phyloP scores from a whole-genome alignment of 2,329 filamentous ascomycete genomes.

The Boeremia exigua region DNA sequence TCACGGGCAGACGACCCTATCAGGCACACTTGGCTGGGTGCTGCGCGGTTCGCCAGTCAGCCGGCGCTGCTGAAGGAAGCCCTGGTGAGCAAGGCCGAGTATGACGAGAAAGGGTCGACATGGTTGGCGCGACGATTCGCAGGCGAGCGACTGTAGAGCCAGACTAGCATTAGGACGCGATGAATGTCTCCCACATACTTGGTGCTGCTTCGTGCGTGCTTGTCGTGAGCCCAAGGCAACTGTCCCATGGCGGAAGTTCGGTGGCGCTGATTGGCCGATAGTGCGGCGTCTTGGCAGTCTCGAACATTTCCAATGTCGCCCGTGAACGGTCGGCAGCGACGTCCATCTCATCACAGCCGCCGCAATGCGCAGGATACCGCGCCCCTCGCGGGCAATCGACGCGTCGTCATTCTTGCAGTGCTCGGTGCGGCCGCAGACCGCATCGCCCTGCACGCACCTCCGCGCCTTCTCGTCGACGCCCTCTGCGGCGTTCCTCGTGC shows the following conservation, averaged over 20 bases:
- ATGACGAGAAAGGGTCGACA: conserved; percentile 78
- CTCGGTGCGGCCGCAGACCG: conserved; percentile 22
- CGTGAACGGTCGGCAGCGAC: conserved; percentile 11
- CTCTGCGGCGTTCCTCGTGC: conserved; percentile 29
- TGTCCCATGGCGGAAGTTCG: conserved; percentile 3
- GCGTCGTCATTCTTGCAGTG: conserved; percentile 20
- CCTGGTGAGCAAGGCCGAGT: conserved; percentile 85
- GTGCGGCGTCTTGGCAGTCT: conserved; percentile 25
- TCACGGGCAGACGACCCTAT: conserved; percentile 74
- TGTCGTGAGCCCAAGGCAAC: no score
- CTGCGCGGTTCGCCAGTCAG: conserved; percentile 76
- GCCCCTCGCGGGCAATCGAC: conserved; percentile 43
- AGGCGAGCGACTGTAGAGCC: conserved; percentile 14
- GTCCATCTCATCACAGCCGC: conserved; percentile 30
- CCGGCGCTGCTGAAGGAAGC: conserved; percentile 67
- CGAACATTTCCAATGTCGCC: conserved; percentile 21
- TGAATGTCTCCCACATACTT: neutral
- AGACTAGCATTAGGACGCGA: neutral
- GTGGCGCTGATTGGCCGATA: conserved; percentile 26
- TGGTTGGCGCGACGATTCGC: conserved; percentile 79
- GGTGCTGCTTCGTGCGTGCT: no score
- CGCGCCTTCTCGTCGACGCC: conserved; percentile 42
- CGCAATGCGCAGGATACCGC: conserved; percentile 48
- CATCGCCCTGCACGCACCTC: conserved; percentile 23
- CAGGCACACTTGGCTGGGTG: conserved; percentile 83